phyloP scores from a whole-genome alignment of 345 rosid species.

The Streptanthus diversifolius region DNA sequence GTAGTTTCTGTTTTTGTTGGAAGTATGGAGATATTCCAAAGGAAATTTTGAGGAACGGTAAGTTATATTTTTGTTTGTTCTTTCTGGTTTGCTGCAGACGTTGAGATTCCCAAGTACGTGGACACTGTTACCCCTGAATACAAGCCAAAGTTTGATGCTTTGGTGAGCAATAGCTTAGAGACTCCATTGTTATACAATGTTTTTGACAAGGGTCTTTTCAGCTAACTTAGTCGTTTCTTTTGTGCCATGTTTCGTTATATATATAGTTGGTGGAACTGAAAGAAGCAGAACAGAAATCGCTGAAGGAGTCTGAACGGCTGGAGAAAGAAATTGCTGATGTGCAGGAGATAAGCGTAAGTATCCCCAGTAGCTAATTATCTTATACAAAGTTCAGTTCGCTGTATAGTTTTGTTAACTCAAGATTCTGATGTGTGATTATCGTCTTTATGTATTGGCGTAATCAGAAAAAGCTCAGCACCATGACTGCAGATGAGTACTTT shows the following conservation, averaged over 20 bases:
- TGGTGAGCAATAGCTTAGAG: slow-evolving; percentile 50
- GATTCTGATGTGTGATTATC: slow-evolving; percentile 8
- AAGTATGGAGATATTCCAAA: not conserved
- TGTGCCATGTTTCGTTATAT: slow-evolving; percentile 7
- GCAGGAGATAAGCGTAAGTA: slow-evolving; percentile 77
- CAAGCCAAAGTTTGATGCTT: slow-evolving; percentile 84
- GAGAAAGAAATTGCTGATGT: slow-evolving; percentile 89
- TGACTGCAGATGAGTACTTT: slow-evolving; percentile 98
- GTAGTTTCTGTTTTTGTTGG: not conserved
- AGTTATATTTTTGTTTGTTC: not conserved
- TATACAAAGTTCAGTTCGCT: not conserved
- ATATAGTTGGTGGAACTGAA: slow-evolving; percentile 79
- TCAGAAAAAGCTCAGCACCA: slow-evolving; percentile 94
- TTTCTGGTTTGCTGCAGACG: slow-evolving; percentile 42
- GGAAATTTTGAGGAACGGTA: not conserved
- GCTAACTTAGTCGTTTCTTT: not conserved
- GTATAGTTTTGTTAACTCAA: not conserved
- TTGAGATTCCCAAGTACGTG: slow-evolving; percentile 80
- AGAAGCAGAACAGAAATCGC: slow-evolving; percentile 81
- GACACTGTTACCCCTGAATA: slow-evolving; percentile 89
- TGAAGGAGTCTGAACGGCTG: slow-evolving; percentile 71
- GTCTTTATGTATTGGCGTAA: not conserved
- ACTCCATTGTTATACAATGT: not conserved
- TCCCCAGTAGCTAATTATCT: not conserved
- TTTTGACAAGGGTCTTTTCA: not conserved